phyloP scores from a whole-genome alignment of 768 basidiomycete genomes.

The Phanerodontia chrysosporium region DNA sequence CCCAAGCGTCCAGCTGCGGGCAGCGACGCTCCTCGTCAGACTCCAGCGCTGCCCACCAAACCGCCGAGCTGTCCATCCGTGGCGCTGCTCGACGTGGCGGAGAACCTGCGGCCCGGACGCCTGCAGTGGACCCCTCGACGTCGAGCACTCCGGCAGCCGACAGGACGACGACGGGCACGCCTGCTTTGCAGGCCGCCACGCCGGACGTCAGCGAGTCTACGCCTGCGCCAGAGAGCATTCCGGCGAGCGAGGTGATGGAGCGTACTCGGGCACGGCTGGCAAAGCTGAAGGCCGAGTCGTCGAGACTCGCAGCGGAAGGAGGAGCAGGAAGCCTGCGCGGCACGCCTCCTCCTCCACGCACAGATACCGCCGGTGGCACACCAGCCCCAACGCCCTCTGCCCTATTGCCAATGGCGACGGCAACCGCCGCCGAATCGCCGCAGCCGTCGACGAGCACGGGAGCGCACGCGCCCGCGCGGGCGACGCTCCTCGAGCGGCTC shows the following conservation, averaged over 20 bases:
- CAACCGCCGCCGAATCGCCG: slow-evolving; percentile 7
- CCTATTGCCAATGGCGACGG: neutral
- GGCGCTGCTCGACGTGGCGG: slow-evolving; percentile 1
- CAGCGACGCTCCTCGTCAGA: neutral
- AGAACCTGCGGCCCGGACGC: neutral
- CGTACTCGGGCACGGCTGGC: slow-evolving; percentile 12
- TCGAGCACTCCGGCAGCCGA: neutral
- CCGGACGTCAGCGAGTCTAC: neutral
- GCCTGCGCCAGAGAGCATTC: neutral
- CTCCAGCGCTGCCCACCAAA: neutral
- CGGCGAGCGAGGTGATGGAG: slow-evolving; percentile 11
- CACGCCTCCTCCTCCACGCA: neutral
- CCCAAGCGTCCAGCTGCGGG: neutral
- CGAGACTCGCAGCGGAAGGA: neutral
- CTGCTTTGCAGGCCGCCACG: slow-evolving; percentile 2
- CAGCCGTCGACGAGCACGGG: neutral
- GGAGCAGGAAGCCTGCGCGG: neutral
- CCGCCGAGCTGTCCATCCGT: slow-evolving; percentile 3
- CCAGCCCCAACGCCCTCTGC: neutral
- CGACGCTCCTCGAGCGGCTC: slow-evolving; percentile 39
- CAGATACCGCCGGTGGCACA: too few species aligned
- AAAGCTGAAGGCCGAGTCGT: slow-evolving; percentile 1
- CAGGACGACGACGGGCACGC: slow-evolving; percentile 5
- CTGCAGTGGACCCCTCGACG: neutral
- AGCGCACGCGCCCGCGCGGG: slow-evolving; percentile 22